Base-by-base conservation (phyloP, 148 eudicot genomes). In the Simmondsia chinensis region DNA sequence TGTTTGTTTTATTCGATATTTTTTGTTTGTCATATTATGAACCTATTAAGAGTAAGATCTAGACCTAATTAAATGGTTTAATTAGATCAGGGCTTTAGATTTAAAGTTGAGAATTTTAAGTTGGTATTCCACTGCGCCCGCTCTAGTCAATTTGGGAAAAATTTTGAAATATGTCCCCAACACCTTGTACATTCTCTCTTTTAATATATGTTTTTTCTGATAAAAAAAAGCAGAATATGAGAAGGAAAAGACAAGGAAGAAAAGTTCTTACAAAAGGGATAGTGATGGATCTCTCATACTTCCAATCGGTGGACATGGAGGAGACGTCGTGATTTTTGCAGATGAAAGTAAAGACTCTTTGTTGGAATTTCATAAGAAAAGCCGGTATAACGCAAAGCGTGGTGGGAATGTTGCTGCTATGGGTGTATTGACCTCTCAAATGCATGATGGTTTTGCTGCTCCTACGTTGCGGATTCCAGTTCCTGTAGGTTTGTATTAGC, bases 281-380 rank as follows among this genome's bases (percentile, higher is more conserved):
- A 82, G 75, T 61, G 94, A 91, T 64, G 97, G 97, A 15, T 85
- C 97, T 27, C 63, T 91, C 36, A 75, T 91, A 46, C 87, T 91
- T 48, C 97, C 97, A 1, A 30, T 79, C 62, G 97, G 83, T 39
- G 97, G 97, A 18, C 83, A 70, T 64, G 97, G 97, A 38, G 97
- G 85, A 16, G 97, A 91, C 68, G 82, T 91, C 24, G 63, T 91
- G 20, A 81, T 91, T 11, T 91, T 76, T 68, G 95, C 87, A 8
- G 97, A 91, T 55, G 94, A 78, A 69, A 71, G 74, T 54, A 72
- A 60, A 51, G 94, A 91, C 63, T 51, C 94, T 14, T 46, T 91
- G 29, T 60, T 91, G 74, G 97, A 91, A 43, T 85, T 85, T 43
- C 97, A 91, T 61, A 67, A 74, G 62, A 73, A 79, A 48, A 67